Evolutionary conservation across 345 rosid species (phyloP), one percentile per base, ranked within the genome.

Genomic region (Rhodamnia rubescens): DNA sequence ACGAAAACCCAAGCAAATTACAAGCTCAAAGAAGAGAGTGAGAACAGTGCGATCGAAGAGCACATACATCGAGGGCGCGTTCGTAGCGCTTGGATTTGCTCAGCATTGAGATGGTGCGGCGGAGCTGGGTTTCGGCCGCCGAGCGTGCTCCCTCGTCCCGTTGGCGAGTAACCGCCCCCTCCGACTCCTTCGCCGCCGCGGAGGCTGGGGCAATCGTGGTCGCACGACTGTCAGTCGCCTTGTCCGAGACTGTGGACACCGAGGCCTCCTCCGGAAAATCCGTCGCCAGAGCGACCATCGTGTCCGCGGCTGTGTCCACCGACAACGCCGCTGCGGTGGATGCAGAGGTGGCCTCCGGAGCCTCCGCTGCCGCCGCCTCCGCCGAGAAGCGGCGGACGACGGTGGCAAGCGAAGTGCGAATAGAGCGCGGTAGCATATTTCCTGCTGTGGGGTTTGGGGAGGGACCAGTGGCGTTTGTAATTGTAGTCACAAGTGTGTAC

Each of bases 31-130:
- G 61, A 47, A 8, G 36, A 87, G 80, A 55, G 78, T 49, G 2
- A 61, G 84, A 59, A 47, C 12, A 54, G 24, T 1, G 5, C 24
- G 47, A 36, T 36, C 47, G 80, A 69, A 32, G 80, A 69, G 80
- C 47, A 36, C 80, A 1, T 0, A 93, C 98, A 98, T 96, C 98
- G 61, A 96, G 95, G 6, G 98, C 98, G 90, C 95, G 98, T 86
- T 95, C 93, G 90, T 92, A 93, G 40, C 99, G 98, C 87, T 91
- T 93, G 59, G 93, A 85, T 91, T 93, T 97, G 85, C 99, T 95
- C 53, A 97, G 98, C 95, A 94, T 96, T 53, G 95, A 90, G 24
- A 96, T 95, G 54, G 95, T 90, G 11, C 98, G 93, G 87, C 95
- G 93, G 82, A 95, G 98, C 90, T 95, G 93, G 92, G 96, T 89